Evolutionary conservation across 805 yeast genomes (phyloP), one percentile per base, ranked within the genome.

Genomic region (Saturnispora besseyi): DNA sequence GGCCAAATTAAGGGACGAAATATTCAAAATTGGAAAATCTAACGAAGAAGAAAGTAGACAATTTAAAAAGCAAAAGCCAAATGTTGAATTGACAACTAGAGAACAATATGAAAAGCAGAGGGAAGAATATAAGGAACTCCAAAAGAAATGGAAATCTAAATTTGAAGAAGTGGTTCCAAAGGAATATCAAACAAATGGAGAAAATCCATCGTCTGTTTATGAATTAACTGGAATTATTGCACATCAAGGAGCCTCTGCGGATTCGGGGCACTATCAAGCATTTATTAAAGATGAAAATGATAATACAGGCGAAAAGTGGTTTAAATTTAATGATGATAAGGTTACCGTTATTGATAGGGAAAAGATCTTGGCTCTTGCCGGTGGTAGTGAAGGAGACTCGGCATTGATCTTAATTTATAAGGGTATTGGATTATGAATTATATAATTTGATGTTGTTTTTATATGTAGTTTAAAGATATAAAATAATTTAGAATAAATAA

Each of bases 311-410:
- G 82, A 84, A 45, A 76, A 73, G 55, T 93, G 99, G 99, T 91
- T 87, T 84, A 83, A 82, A 66, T 93, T 87, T 69, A 89, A 93
- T 64, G 99, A 93, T 66, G 96, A 90, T 68, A 84, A 84, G 63
- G 96, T 93, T 15, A 71, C 79, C 7, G 70, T 74, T 40, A 89
- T 90, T n/a, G 79, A 75, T 54, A 84, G 80, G 61, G 93, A 89
- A 46, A 87, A 79, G 62, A 81, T 93, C 53, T 96, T 89, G 65
- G 67, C 77, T 50, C 74, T 93, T 57, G 86, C 97, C 5, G 99
- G 99, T 41, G 99, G 99, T 51, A 97, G 98, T 51, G 99, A 95
- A 70, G 81, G 96, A 58, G 99, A 93, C 67, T 82, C 93, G 60
- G 99, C 99, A 2, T 77, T 93, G 65, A 82, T 93, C 50, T 74